Conservation (phyloP, 108 stramenopile genomes). For the Cyclotella baltica region DNA sequence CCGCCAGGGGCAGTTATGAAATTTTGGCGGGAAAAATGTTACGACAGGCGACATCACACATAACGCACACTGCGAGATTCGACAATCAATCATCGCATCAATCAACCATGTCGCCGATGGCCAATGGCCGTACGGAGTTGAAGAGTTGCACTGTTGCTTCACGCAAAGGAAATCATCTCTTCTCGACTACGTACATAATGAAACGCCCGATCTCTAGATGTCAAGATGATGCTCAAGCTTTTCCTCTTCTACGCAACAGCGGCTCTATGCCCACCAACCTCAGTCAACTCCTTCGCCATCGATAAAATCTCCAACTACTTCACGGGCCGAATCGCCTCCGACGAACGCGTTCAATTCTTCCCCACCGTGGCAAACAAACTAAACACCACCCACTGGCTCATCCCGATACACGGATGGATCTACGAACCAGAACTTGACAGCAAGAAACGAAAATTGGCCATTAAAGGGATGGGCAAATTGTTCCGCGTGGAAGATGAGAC, state of each 20-base stretch:
- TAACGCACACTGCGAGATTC: too few species aligned
- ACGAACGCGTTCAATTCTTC: conserved; percentile 56
- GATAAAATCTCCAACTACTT: conserved; percentile 25
- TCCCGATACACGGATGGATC: conserved; percentile 58
- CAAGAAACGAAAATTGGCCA: conserved; percentile 34
- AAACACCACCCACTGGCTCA: conserved; percentile 39
- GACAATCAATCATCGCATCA: too few species aligned
- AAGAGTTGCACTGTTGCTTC: too few species aligned
- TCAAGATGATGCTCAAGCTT: not conserved
- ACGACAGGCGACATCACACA: too few species aligned
- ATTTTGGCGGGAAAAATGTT: too few species aligned
- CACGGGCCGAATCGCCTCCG: conserved; percentile 38
- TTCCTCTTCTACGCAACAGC: not conserved
- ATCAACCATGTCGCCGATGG: too few species aligned
- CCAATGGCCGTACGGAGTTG: too few species aligned
- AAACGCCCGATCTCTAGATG: too few species aligned
- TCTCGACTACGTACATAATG: too few species aligned
- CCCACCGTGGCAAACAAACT: conserved; percentile 37
- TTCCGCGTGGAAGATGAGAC: conserved; percentile 30
- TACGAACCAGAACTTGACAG: conserved; percentile 50
- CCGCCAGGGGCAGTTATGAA: too few species aligned
- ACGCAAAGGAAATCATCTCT: too few species aligned
- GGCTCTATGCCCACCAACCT: not conserved
- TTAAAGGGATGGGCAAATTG: conserved; percentile 31
- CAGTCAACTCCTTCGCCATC: conserved; percentile 7